Evolutionary conservation across 2,329 filamentous ascomycete genomes (phyloP).

Genomic region (Alternaria brassicicola): DNA sequence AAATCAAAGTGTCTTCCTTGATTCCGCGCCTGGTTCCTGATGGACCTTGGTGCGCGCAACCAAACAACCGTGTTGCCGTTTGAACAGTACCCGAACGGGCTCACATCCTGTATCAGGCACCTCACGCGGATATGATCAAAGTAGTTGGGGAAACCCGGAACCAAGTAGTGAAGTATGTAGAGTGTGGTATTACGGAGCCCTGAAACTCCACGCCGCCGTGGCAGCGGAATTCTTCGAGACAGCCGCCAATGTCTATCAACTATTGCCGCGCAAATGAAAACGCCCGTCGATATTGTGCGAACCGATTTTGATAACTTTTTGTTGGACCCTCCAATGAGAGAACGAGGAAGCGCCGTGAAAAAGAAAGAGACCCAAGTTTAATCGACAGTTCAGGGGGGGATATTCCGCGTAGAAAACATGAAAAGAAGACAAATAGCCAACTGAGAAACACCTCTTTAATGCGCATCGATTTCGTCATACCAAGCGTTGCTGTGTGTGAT

Average conservation of each 20-base stretch:
- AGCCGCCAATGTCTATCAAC: conserved; percentile 14
- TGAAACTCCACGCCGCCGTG: background rate
- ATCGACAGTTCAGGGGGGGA: conserved; percentile 22
- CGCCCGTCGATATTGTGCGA: conserved; percentile 8
- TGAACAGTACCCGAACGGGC: too few species aligned
- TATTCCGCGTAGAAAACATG: conserved; percentile 26
- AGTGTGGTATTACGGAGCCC: conserved; percentile 25
- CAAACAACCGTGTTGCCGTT: too few species aligned
- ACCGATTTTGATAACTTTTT: conserved; percentile 28
- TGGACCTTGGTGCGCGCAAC: too few species aligned
- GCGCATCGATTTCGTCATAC: conserved; percentile 43
- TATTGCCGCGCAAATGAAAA: background rate
- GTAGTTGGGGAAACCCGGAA: too few species aligned
- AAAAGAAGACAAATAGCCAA: conserved; percentile 21
- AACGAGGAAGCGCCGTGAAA: conserved; percentile 26
- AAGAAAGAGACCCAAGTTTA: conserved; percentile 23
- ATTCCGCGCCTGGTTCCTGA: background rate
- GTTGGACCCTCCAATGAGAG: conserved; percentile 16
- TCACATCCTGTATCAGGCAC: too few species aligned
- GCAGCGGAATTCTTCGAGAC: too few species aligned
- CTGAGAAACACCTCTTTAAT: conserved; percentile 42
- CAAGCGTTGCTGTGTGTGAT: conserved; percentile 23
- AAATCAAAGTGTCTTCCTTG: background rate
- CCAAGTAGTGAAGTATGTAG: background rate
- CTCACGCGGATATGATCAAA: too few species aligned